phyloP scores from a whole-genome alignment of 2,329 filamentous ascomycete genomes.

The Monascus ruber region DNA sequence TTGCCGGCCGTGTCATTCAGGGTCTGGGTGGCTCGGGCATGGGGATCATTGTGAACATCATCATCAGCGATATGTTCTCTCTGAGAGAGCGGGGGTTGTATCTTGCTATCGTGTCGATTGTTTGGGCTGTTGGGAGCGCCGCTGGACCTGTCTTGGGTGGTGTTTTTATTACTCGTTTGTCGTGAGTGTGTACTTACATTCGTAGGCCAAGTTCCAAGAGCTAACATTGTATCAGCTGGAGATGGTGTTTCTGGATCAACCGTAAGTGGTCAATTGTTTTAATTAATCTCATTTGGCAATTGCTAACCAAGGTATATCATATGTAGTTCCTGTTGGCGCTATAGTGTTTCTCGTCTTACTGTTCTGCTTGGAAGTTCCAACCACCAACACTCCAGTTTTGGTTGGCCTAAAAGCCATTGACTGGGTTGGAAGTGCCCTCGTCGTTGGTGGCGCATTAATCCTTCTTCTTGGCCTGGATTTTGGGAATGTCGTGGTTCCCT shows the following conservation, averaged over 20 bases:
- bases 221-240: constrained; percentile 26
- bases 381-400: constrained; percentile 42
- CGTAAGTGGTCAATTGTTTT: constrained; percentile 8
- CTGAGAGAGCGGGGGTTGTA: constrained; percentile 33
- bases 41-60: constrained; percentile 37
- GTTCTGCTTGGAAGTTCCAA: constrained; percentile 46
- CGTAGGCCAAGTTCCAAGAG: too few relatives aligned
- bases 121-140: constrained; percentile 41
- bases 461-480: constrained; percentile 69
- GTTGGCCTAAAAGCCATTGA: constrained; percentile 47
- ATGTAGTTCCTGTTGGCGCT: constrained; percentile 41
- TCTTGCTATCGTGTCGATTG: constrained; percentile 30
- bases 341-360: constrained; percentile 43
- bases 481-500: constrained; percentile 60
- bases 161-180: constrained; percentile 26
- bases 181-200: too few relatives aligned
- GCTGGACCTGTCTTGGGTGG: constrained; percentile 17
- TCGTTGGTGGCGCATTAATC: constrained; percentile 70
- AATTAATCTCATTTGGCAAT: background rate
- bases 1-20: constrained; percentile 38
- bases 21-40: constrained; percentile 40
- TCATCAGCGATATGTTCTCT: constrained; percentile 41
- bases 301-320: background rate
- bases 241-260: constrained; percentile 48
- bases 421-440: constrained; percentile 44